A percentile compares a stretch with the other conserved stretches of the same genome.
Conservation (phyloP, 108 stramenopile species). For the Cyclostephanos invisitatus region DNA sequence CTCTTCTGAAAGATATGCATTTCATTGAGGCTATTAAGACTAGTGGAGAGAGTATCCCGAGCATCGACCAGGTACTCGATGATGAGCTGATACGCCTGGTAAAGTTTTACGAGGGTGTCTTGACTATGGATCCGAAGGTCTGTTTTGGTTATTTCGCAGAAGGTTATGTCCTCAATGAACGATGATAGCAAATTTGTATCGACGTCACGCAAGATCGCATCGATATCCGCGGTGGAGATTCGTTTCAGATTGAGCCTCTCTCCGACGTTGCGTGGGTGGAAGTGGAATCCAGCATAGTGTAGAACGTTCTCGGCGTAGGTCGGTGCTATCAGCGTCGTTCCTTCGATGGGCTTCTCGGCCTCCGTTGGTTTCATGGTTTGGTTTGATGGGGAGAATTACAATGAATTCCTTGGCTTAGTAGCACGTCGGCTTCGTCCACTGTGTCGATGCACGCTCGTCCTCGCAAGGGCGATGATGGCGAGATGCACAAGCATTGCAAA, state of each 20-base stretch:
- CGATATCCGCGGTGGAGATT: slow-evolving; percentile 47
- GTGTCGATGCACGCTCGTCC: too few species aligned
- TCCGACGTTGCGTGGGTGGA: slow-evolving; percentile 46
- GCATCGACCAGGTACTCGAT: slow-evolving; percentile 65
- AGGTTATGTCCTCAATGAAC: slow-evolving; percentile 62
- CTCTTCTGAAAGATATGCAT: slow-evolving; percentile 48
- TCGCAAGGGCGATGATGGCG: too few species aligned
- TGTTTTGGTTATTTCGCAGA: slow-evolving; percentile 53
- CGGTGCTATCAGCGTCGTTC: not conserved
- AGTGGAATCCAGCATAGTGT: slow-evolving; percentile 40
- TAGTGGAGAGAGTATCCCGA: slow-evolving; percentile 55
- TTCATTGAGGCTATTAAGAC: slow-evolving; percentile 49
- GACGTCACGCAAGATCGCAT: slow-evolving; percentile 23
- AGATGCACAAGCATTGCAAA: too few species aligned
- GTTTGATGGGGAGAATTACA: not conserved
- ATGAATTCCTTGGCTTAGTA: too few species aligned
- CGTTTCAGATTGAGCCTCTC: slow-evolving; percentile 52
- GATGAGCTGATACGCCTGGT: slow-evolving; percentile 58
- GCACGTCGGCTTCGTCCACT: too few species aligned
- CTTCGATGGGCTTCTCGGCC: not conserved
- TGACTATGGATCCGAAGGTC: slow-evolving; percentile 58
- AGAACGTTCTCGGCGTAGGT: not conserved
- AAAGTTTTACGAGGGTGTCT: slow-evolving; percentile 60
- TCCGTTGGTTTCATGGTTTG: not conserved
- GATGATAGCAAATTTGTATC: slow-evolving; percentile 45